Evolutionary conservation across 2,329 filamentous ascomycete species (phyloP).

Genomic region (Penicillium verrucosum): DNA sequence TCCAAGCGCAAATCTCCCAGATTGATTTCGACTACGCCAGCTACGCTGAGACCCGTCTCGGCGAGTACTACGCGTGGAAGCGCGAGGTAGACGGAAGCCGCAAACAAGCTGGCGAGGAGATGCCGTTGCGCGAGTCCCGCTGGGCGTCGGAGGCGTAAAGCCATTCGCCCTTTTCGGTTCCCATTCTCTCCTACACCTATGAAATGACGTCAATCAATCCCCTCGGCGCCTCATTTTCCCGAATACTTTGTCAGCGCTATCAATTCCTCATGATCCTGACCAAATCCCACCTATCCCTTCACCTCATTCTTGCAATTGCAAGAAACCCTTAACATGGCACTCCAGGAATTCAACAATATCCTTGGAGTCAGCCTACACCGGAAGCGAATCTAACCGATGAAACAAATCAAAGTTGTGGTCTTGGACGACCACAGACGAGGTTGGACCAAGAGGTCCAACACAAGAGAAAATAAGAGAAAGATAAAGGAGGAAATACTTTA

Average conservation of each 20-base stretch:
- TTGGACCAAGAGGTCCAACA: background rate
- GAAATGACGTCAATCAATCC: background rate
- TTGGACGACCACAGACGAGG: slow-evolving; percentile 2
- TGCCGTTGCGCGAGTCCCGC: slow-evolving; percentile 71
- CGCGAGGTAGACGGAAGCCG: slow-evolving; percentile 66
- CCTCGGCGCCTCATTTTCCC: background rate
- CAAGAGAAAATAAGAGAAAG: background rate
- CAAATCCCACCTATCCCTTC: background rate
- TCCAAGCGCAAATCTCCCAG: slow-evolving; percentile 88
- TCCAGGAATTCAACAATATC: slow-evolving; percentile 10
- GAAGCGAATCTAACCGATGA: background rate
- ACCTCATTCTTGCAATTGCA: background rate
- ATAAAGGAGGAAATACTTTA: background rate
- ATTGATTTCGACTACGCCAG: slow-evolving; percentile 96
- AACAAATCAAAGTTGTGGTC: background rate
- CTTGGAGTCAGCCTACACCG: background rate
- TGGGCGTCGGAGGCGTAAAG: slow-evolving; percentile 63
- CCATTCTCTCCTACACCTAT: background rate
- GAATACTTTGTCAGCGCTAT: background rate
- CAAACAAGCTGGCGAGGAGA: slow-evolving; percentile 52
- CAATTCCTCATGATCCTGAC: background rate
- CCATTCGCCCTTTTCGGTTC: too few relatives aligned
- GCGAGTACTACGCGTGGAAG: slow-evolving; percentile 93
- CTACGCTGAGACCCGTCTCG: slow-evolving; percentile 81
- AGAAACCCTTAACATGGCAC: background rate